These are phyloP conservation scores for Quercus tomentella DNA, from an alignment of 331 rosid species.

Conservation along the genomic window DNA sequence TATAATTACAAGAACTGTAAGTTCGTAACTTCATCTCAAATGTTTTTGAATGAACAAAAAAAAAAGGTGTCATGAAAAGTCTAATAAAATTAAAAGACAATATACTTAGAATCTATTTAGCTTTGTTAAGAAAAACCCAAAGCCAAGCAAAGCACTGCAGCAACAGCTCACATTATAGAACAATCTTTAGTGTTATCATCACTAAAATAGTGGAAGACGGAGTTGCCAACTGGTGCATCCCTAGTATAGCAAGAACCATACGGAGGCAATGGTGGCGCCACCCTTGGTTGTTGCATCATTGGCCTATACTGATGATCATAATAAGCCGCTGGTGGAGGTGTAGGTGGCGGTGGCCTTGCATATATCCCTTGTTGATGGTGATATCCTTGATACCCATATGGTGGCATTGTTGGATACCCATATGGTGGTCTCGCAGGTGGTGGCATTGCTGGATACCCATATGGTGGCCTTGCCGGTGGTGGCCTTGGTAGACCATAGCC, in stretches of 20 bases:
- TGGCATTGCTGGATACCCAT: too few species aligned
- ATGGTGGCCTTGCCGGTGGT: too few species aligned
- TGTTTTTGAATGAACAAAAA: too few species aligned
- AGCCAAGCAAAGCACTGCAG: too few species aligned
- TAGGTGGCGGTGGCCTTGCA: neutral
- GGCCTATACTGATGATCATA: neutral
- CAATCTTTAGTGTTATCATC: slow-evolving; percentile 10
- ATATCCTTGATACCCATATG: neutral
- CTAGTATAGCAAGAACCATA: neutral
- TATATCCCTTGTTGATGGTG: neutral
- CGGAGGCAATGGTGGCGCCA: neutral
- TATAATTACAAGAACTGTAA: too few species aligned
- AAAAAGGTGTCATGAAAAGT: too few species aligned
- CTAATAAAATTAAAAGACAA: too few species aligned
- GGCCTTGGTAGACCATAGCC: neutral
- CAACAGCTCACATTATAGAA: slow-evolving; percentile 4
- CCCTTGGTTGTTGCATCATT: neutral
- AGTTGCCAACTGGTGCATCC: slow-evolving; percentile 3
- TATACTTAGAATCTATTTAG: too few species aligned
- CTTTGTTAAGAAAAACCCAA: too few species aligned
- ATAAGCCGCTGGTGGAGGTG: neutral
- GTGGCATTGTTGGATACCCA: neutral
- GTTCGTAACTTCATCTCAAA: too few species aligned
- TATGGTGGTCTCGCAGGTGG: neutral
- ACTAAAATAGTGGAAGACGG: slow-evolving; percentile 1